Base-by-base conservation (phyloP, 345 rosid genomes). In the Lepidium sativum region DNA sequence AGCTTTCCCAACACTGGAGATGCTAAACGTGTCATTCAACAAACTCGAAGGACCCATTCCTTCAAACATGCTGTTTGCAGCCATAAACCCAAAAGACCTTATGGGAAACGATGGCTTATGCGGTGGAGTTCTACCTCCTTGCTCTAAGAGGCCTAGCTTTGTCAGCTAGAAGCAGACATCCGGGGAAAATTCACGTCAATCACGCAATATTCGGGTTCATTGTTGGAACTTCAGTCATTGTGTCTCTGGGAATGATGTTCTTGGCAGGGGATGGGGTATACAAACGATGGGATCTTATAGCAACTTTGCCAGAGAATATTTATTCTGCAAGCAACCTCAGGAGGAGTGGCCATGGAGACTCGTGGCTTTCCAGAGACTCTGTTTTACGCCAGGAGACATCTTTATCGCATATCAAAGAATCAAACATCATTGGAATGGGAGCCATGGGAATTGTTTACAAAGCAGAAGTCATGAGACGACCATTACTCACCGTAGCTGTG, bases 321-420 rank as follows among this genome's bases (percentile, higher is more conserved):
- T 77, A 47, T 65, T 86, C 45, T 64, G 73, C 60, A 80, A 80
- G 63, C 77, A 82, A 58, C 82, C 86, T 61, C 50, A 65, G 23
- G 78, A 72, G 21, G 95, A 88, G 68, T 91, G 98, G 98, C 98
- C 98, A 8, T 91, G 98, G 98, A 78, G 89, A 39, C 77, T 91
- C 3, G 86, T 88, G 20, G 89, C 95, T 27, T 88, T 91, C 81
- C 98, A 91, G 71, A 78, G 92, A 56, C 67, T 86, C 13, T 75
- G 78, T 49, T 91, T 91, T 79, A 86, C 89, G 0, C 85, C 88
- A 35, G 75, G 64, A 27, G 98, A 91, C 66, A 82, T 91, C 54
- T 77, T n/a, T 91, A 48, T 54, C 83, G 39, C 86, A 84, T 76
- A 83, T 88, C 62, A 85, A 83, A 60, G 98, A 91, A 60, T 75